Conservation (phyloP, 148 eudicot species). For the Nepenthes gracilis region DNA sequence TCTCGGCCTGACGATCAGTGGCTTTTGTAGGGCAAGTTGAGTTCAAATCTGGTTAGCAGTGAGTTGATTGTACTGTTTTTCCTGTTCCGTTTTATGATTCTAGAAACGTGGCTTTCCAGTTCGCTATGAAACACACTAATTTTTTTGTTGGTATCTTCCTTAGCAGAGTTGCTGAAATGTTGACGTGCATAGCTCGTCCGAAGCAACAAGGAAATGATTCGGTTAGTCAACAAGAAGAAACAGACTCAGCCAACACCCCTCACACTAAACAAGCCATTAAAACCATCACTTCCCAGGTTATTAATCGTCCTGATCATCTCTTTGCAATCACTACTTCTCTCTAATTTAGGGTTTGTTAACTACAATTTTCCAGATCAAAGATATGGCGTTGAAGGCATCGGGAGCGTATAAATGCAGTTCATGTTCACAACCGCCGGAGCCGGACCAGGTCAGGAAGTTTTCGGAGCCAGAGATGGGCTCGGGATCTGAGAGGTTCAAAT, state of each 20-base stretch:
- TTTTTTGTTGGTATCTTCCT: too few species aligned
- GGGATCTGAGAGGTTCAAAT: constrained; percentile 38
- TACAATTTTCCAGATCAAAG: constrained; percentile 42
- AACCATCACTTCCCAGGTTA: constrained; percentile 69
- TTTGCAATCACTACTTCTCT: neutral
- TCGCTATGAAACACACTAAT: too few species aligned
- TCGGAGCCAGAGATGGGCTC: neutral
- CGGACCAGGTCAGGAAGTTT: constrained; percentile 5
- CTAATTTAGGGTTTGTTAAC: neutral
- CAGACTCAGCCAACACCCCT: constrained; percentile 26
- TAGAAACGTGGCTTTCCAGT: too few species aligned
- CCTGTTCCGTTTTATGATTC: too few species aligned
- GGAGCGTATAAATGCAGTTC: constrained; percentile 69
- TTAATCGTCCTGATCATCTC: neutral
- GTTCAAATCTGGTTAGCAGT: too few species aligned
- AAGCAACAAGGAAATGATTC: constrained; percentile 40
- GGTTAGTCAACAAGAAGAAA: constrained; percentile 25
- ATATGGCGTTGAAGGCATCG: constrained; percentile 77
- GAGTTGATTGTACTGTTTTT: too few species aligned
- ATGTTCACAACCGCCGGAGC: constrained; percentile 27
- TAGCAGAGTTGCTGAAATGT: constrained; percentile 24
- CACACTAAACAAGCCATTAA: constrained; percentile 49
- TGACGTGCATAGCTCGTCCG: constrained; percentile 80
- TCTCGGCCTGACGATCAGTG: too few species aligned
- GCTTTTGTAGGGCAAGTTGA: too few species aligned